phyloP scores from a whole-genome alignment of 805 yeast genomes.

The Myxozyma udenii region DNA sequence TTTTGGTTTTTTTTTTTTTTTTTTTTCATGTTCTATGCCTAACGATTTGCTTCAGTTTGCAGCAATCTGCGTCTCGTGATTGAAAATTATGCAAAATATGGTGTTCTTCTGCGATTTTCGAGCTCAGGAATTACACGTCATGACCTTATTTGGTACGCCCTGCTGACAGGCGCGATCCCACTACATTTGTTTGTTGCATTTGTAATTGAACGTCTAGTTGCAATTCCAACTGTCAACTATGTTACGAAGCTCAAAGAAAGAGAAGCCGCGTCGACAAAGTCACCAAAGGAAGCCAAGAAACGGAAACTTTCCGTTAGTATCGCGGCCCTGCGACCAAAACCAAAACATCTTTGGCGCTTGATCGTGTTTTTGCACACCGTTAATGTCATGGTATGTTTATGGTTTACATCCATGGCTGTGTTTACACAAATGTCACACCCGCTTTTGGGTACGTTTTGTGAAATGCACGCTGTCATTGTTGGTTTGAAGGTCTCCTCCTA shows the following conservation, averaged over 20 bases:
- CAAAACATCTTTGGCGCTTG: conserved; percentile 36
- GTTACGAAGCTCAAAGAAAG: conserved; percentile 8
- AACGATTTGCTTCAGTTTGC: conserved; percentile 27
- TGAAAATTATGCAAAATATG: conserved; percentile 41
- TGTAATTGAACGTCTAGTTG: conserved; percentile 39
- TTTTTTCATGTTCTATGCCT: background rate
- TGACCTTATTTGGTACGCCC: conserved; percentile 35
- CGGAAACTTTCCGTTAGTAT: conserved; percentile 1
- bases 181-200: conserved; percentile 41
- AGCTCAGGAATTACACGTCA: conserved; percentile 36
- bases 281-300: background rate
- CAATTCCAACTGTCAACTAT: conserved; percentile 27
- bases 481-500: conserved; percentile 45
- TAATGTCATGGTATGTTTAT: conserved; percentile 36
- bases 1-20: background rate
- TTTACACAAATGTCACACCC: conserved; percentile 43
- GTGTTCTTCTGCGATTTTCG: conserved; percentile 38
- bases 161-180: conserved; percentile 37
- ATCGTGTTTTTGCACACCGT: conserved; percentile 39
- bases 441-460: conserved; percentile 45
- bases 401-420: conserved; percentile 37
- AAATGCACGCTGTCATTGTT: conserved; percentile 43
- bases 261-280: background rate
- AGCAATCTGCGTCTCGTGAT: conserved; percentile 43
- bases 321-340: conserved; percentile 20